Conservation (phyloP, 768 basidiomycete species). For the Termitomyces heimii region DNA sequence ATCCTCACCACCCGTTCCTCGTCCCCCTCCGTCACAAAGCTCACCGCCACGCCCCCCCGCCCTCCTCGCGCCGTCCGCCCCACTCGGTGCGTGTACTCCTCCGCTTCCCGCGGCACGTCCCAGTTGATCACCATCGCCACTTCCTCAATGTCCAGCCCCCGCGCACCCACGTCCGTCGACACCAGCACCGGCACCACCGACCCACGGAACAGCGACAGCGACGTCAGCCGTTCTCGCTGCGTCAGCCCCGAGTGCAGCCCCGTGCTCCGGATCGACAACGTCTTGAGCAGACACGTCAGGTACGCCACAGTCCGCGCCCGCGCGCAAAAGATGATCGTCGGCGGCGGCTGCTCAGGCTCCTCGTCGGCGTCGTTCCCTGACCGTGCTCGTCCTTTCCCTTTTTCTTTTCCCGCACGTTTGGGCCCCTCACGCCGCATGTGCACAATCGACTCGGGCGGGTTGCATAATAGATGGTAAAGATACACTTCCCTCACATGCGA, state of each 20-base stretch:
- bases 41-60: slow-evolving; percentile 82
- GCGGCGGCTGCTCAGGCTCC: slow-evolving; percentile 72
- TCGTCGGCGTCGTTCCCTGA: slow-evolving; percentile 37
- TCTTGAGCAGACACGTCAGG: slow-evolving; percentile 72
- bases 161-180: slow-evolving; percentile 91
- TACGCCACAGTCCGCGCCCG: slow-evolving; percentile 88
- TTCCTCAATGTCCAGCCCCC: slow-evolving; percentile 94
- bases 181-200: slow-evolving; percentile 86
- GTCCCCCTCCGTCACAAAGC: slow-evolving; percentile 92
- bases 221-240: slow-evolving; percentile 82
- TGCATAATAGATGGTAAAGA: slow-evolving; percentile 81
- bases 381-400: slow-evolving; percentile 16
- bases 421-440: slow-evolving; percentile 63
- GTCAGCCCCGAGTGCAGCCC: slow-evolving; percentile 91
- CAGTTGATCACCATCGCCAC: slow-evolving; percentile 97
- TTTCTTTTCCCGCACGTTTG: no score
- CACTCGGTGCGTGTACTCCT: slow-evolving; percentile 96
- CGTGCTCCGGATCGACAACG: slow-evolving; percentile 76
- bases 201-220: slow-evolving; percentile 82
- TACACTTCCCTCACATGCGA: slow-evolving; percentile 93
- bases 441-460: slow-evolving; percentile 77
- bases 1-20: slow-evolving; percentile 78
- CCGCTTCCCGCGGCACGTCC: slow-evolving; percentile 87
- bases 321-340: slow-evolving; percentile 92
- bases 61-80: slow-evolving; percentile 92